Conservation (phyloP, 352 stramenopile species). For the Globisporangium acanthophoron region DNA sequence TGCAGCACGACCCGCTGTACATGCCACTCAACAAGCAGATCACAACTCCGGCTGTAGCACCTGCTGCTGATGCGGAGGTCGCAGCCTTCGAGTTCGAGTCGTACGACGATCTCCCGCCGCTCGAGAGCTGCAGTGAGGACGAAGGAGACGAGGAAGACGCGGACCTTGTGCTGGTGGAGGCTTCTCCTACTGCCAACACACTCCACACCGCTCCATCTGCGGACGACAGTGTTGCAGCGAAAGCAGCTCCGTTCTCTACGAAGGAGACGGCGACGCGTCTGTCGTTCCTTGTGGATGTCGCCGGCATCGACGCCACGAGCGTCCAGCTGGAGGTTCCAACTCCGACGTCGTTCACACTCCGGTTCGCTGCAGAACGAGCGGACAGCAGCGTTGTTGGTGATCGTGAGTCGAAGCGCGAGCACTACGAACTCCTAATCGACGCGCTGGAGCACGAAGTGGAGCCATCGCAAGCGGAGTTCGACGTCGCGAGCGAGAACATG, state of each 20-base stretch:
- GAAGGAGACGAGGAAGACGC: constrained; percentile 18
- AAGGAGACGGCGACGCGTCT: constrained; percentile 41
- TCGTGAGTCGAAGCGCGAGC: neutral
- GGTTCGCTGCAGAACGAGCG: constrained; percentile 15
- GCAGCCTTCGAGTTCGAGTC: neutral
- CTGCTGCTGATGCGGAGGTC: neutral
- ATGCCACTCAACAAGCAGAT: constrained; percentile 7
- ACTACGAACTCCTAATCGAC: constrained; percentile 31
- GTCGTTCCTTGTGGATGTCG: constrained; percentile 46
- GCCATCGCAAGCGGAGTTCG: constrained; percentile 21
- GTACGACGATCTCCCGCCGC: constrained; percentile 44
- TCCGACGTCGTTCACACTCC: constrained; percentile 22
- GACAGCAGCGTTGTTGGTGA: neutral
- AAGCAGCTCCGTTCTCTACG: constrained; percentile 21
- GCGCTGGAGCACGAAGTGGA: constrained; percentile 27
- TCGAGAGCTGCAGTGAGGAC: constrained; percentile 55
- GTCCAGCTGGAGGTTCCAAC: constrained; percentile 39
- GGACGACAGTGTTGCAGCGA: neutral
- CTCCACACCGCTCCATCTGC: neutral
- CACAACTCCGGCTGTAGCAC: neutral
- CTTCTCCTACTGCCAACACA: neutral
- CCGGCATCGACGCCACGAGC: constrained; percentile 25
- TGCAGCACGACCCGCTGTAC: constrained; percentile 54
- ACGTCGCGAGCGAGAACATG: constrained; percentile 72
- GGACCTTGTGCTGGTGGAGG: constrained; percentile 10